A percentile compares a stretch with the other conserved stretches of the same genome.
Conservation (phyloP, 2,329 filamentous ascomycete species). For the Coniochaeta pulveracea region DNA sequence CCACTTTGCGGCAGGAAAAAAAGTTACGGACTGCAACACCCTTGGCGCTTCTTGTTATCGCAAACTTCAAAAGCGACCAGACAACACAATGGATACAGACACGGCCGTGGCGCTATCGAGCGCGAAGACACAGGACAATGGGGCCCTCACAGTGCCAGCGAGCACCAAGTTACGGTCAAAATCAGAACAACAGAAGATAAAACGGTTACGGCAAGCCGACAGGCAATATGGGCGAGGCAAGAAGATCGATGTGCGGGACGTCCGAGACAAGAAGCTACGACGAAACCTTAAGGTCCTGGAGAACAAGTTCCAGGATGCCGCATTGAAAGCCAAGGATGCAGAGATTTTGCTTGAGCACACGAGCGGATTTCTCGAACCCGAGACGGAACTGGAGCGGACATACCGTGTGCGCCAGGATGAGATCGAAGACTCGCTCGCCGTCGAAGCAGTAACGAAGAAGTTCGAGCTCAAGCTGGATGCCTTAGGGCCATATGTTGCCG, state of each 20-base stretch:
- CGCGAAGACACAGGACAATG: constrained; percentile 32
- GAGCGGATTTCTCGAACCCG: constrained; percentile 76
- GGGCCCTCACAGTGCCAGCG: constrained; percentile 36
- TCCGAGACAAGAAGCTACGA: constrained; percentile 85
- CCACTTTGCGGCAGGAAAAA: not conserved
- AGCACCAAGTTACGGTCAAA: constrained; percentile 41
- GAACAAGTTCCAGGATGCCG: constrained; percentile 68
- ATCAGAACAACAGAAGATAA: constrained; percentile 36
- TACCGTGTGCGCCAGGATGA: constrained; percentile 89
- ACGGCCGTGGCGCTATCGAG: constrained; percentile 16
- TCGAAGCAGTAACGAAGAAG: constrained; percentile 83
- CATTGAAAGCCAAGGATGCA: constrained; percentile 81
- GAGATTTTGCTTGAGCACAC: constrained; percentile 88
- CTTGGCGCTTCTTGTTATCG: not conserved
- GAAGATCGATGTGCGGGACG: constrained; percentile 56
- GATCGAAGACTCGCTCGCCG: constrained; percentile 59
- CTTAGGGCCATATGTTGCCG: constrained; percentile 76
- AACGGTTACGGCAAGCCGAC: constrained; percentile 51
- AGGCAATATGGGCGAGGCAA: constrained; percentile 76
- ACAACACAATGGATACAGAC: constrained; percentile 7
- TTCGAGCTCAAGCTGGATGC: constrained; percentile 79
- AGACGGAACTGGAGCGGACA: constrained; percentile 79
- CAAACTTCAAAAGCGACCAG: not conserved
- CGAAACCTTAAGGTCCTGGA: constrained; percentile 71
- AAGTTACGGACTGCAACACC: not conserved